These are phyloP conservation scores for Dioscorea dumetorum DNA, from an alignment of 106 monocot genomes.

Conservation along the genomic window DNA sequence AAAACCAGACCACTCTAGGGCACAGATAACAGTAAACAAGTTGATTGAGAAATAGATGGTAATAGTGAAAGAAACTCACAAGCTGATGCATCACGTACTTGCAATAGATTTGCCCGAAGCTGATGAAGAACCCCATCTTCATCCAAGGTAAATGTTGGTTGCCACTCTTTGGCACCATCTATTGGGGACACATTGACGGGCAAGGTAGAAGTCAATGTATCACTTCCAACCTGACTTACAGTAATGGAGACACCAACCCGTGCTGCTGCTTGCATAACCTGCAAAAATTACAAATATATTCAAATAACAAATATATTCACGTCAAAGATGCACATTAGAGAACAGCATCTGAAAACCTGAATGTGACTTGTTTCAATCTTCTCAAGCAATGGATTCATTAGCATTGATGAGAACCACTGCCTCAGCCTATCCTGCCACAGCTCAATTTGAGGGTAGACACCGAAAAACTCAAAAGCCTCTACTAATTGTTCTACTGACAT, in stretches of 20 bases:
- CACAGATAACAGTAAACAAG: not conserved
- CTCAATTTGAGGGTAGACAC: constrained; percentile 77
- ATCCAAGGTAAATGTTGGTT: constrained; percentile 64
- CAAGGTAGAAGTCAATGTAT: constrained; percentile 18
- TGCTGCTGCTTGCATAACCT: constrained; percentile 91
- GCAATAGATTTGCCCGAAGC: constrained; percentile 55
- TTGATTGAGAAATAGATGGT: not conserved
- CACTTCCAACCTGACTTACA: constrained; percentile 80
- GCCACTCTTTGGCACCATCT: constrained; percentile 77
- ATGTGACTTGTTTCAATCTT: constrained; percentile 85
- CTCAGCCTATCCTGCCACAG: constrained; percentile 76
- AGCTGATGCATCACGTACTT: constrained; percentile 54
- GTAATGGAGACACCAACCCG: constrained; percentile 56
- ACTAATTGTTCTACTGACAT: constrained; percentile 75
- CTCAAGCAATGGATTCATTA: constrained; percentile 73
- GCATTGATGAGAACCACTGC: constrained; percentile 87
- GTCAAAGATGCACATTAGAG: not conserved
- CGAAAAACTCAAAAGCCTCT: constrained; percentile 62
- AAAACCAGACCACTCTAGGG: too few relatives aligned
- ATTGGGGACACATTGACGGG: constrained; percentile 61
- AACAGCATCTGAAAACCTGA: constrained; percentile 37
- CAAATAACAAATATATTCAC: not conserved
- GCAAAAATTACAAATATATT: constrained; percentile 5
- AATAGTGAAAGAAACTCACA: constrained; percentile 31
- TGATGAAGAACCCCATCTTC: constrained; percentile 88